Evolutionary conservation across 257 asterid species (phyloP).

Genomic region (Voacanga thouarsii): DNA sequence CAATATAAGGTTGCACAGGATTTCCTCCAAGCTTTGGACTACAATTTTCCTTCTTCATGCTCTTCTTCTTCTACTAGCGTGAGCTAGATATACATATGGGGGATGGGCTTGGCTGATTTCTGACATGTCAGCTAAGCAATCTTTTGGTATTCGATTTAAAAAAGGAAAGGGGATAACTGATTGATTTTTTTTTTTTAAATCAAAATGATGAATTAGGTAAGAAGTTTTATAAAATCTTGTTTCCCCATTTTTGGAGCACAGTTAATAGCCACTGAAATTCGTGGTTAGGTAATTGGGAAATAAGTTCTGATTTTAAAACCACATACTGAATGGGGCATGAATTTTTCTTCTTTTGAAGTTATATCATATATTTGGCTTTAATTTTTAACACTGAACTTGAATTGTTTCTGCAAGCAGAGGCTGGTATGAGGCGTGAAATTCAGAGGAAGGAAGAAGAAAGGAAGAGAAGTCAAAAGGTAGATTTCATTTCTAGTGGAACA

Average conservation of each 20-base stretch:
- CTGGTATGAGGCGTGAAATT: constrained; percentile 73
- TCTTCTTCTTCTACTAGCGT: background rate
- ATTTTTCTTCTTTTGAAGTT: background rate
- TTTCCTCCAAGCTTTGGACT: background rate
- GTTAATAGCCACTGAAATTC: background rate
- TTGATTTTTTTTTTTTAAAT: background rate
- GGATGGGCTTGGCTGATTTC: background rate
- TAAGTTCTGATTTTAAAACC: background rate
- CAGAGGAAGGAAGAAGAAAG: constrained; percentile 93
- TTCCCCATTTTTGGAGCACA: background rate
- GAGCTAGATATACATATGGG: background rate
- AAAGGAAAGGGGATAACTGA: background rate
- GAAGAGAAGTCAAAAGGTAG: constrained; percentile 74
- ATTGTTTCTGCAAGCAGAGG: constrained; percentile 41
- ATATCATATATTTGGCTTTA: background rate
- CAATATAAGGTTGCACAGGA: background rate
- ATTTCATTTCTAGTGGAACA: constrained; percentile 74
- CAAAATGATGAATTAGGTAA: background rate
- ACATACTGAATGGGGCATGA: background rate
- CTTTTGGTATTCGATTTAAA: background rate
- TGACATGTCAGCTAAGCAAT: background rate
- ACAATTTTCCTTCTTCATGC: background rate
- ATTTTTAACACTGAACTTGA: background rate
- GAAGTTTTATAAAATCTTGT: background rate
- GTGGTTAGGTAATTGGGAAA: background rate